phyloP scores from a whole-genome alignment of 2,329 filamentous ascomycete species.

The Fusarium ramigenum region DNA sequence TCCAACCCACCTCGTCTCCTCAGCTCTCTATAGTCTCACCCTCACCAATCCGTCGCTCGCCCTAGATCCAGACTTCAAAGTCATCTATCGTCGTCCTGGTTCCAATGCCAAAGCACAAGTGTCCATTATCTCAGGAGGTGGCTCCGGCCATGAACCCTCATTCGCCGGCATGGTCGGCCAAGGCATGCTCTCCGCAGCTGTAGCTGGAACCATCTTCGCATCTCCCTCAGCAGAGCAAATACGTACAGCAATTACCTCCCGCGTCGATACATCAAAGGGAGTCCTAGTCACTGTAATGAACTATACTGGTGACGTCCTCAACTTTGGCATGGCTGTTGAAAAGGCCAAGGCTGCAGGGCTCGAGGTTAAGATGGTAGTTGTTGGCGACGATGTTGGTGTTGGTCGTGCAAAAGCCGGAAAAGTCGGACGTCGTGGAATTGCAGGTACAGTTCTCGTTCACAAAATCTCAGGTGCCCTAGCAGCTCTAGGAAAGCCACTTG shows the following conservation, averaged over 20 bases:
- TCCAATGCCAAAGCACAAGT: slow-evolving; percentile 67
- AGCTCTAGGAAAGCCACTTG: slow-evolving; percentile 71
- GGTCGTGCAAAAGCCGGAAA: slow-evolving; percentile 86
- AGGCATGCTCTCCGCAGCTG: slow-evolving; percentile 81
- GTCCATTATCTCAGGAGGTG: slow-evolving; percentile 87
- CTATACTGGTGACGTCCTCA: slow-evolving; percentile 88
- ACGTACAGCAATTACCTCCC: slow-evolving; percentile 75
- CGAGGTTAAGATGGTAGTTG: slow-evolving; percentile 86
- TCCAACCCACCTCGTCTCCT: slow-evolving; percentile 78
- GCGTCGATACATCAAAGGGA: slow-evolving; percentile 76
- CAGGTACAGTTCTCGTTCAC: slow-evolving; percentile 88
- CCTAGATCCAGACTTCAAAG: slow-evolving; percentile 82
- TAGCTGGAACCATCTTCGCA: slow-evolving; percentile 89
- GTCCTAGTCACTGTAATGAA: slow-evolving; percentile 96
- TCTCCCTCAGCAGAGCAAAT: slow-evolving; percentile 86
- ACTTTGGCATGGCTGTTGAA: slow-evolving; percentile 93
- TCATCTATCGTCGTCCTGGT: slow-evolving; percentile 76
- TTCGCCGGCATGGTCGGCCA: slow-evolving; percentile 87
- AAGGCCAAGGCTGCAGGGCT: slow-evolving; percentile 85
- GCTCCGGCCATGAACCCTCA: slow-evolving; percentile 88
- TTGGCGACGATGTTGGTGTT: slow-evolving; percentile 92
- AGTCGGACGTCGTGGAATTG: slow-evolving; percentile 89
- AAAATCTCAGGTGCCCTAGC: slow-evolving; percentile 90
- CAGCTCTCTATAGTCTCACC: slow-evolving; percentile 80
- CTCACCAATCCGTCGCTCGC: slow-evolving; percentile 85